A percentile compares a stretch with the other conserved stretches of the same genome.
Evolutionary conservation across 768 basidiomycete genomes (phyloP).

Genomic region (Lactifluus piperatus): DNA sequence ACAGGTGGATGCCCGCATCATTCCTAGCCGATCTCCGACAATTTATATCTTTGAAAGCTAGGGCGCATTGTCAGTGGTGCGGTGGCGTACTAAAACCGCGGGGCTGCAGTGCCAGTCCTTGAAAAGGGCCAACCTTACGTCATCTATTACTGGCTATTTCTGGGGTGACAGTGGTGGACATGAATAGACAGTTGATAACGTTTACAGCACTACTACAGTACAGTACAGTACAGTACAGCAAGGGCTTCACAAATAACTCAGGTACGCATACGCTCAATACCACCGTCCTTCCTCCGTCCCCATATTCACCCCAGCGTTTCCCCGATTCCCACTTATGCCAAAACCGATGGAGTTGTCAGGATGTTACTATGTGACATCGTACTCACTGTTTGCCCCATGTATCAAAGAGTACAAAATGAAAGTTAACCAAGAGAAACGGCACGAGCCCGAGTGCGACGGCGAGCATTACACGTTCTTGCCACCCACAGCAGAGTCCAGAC

Average conservation of each 20-base stretch:
- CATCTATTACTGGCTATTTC: background rate
- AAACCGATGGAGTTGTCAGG: background rate
- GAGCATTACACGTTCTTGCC: background rate
- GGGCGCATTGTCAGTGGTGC: background rate
- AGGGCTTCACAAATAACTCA: too few relatives aligned
- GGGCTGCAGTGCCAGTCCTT: background rate
- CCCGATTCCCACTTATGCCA: background rate
- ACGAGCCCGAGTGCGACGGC: background rate
- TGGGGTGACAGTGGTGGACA: too few relatives aligned
- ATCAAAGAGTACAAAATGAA: background rate
- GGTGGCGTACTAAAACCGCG: background rate
- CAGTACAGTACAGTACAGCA: too few relatives aligned
- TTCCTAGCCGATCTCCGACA: background rate
- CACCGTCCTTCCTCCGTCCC: background rate
- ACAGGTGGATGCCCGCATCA: background rate
- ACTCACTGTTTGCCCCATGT: background rate
- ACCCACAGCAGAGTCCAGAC: background rate
- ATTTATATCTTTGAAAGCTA: background rate
- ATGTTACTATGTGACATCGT: background rate
- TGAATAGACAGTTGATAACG: too few relatives aligned
- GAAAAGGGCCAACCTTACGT: background rate
- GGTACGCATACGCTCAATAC: background rate
- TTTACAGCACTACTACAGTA: background rate
- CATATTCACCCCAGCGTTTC: background rate
- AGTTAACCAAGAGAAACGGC: background rate